Percentiles rank a stretch among this genome's conserved stretches.
phyloP scores from a whole-genome alignment of 2,329 filamentous ascomycete species.

The Pochonia chlamydosporia region DNA sequence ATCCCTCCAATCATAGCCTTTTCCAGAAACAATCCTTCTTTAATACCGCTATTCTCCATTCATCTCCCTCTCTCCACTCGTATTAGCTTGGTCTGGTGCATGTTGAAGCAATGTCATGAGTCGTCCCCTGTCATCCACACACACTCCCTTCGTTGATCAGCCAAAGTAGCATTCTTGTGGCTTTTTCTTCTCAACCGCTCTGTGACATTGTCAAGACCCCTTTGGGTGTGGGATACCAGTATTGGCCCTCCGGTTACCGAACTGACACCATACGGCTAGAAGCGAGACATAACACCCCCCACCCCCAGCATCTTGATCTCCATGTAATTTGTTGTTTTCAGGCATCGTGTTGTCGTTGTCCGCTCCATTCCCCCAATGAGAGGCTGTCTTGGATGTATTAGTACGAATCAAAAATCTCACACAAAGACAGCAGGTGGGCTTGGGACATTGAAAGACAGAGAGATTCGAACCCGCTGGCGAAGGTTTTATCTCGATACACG shows the following conservation, averaged over 20 bases:
- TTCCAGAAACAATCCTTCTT: constrained; percentile 1
- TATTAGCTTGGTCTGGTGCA: neutral
- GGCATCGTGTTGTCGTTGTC: constrained; percentile 10
- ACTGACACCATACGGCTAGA: constrained; percentile 14
- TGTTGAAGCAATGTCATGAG: constrained; percentile 3
- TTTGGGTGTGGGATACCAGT: neutral
- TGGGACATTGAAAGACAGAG: neutral
- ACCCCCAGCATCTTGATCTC: neutral
- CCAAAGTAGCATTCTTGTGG: neutral
- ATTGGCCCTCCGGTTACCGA: constrained; percentile 9
- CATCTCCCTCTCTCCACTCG: constrained; percentile 1
- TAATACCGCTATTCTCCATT: neutral
- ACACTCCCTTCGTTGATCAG: neutral
- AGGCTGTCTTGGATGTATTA: constrained; percentile 20
- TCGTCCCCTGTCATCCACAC: constrained; percentile 5
- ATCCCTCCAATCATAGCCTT: constrained; percentile 5
- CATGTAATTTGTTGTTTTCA: neutral
- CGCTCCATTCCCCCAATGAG: constrained; percentile 11
- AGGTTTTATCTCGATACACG: constrained; percentile 20
- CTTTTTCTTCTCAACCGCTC: neutral
- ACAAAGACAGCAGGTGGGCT: constrained; percentile 6
- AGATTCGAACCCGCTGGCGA: constrained; percentile 5
- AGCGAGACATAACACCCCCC: constrained; percentile 16
- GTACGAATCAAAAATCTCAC: constrained; percentile 19
- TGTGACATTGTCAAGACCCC: neutral